Evolutionary conservation across 2,329 filamentous ascomycete genomes (phyloP), one percentile per base, ranked within the genome.

Genomic region (Penicillium vulpinum): DNA sequence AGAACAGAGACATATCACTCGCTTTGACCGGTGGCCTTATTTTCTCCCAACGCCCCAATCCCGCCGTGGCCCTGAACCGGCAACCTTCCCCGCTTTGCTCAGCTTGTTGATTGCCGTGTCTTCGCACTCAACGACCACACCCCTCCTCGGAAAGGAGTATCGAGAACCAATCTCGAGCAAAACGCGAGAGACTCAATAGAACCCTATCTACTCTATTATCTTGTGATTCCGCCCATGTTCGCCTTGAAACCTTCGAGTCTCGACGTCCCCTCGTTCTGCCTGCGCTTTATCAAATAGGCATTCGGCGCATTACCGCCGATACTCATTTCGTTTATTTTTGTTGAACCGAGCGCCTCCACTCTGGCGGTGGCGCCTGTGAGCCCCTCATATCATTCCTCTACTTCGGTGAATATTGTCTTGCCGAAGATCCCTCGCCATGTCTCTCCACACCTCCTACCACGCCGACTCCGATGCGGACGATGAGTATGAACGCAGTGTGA

Each of bases 401-500:
- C 36, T 38, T 58, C 35, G 50, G 54, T 36, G 40, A 51, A 51
- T 46, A 36, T 38, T 26, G 35, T 33, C 35, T 48, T 52, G n/a
- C 21, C 41, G 22, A 46, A 52, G 49, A 39, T 39, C 40, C 43
- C 18, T 46, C 35, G 41, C 43, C 63, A 79, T 79, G 76, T 72
- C 75, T 26, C 76, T 77, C 52, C 76, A 77, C 41, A 73, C 74
- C 35, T 73, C 79, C 55, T 85, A 86, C 67, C 82, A 86, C 69
- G 83, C 83, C 61, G 85, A 87, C 65, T 86, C 83, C 48, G 84
- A 86, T 67, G 84, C 84, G 60, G 85, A 87, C 70, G 85, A 87
- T 73, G 85, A 88, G 73, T 87, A 85, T 64, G 85, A 87, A 72
- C 79, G 83, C 63, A 83, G 81, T 65, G 79, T 81, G 58, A 78